Evolutionary conservation across 257 asterid genomes (phyloP), one percentile per base, ranked within the genome.

Genomic region (Eucommia ulmoides): DNA sequence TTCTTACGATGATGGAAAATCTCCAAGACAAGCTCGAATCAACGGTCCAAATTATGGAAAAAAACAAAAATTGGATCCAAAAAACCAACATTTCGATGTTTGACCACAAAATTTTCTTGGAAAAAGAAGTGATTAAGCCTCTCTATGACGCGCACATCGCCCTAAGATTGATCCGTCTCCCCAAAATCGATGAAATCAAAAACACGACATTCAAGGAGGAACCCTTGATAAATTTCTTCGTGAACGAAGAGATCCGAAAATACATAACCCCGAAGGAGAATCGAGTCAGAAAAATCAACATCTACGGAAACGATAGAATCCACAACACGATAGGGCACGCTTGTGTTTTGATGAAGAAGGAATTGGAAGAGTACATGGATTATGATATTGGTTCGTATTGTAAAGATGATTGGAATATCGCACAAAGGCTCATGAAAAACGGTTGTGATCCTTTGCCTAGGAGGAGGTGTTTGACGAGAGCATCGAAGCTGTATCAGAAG

Each of bases 361-460:
- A 88, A 44, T 24, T 88, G 71, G 94, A 88, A 65, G 83, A 82
- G 65, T 88, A 77, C 49, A 84, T 88, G 97, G 84, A 81, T 16
- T 88, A 84, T 23, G 94, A 88, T 7, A 76, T 84, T 20, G 97
- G 95, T 2, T 84, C 95, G 2, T 88, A 79, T 41, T 88, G 97
- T 26, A 88, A 82, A 22, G 95, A 88, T 24, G 97, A 88, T 53
- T 88, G 97, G 95, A 65, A 57, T 23, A 45, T 77, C 41, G 97
- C 77, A 1, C 95, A 88, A 57, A 79, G 65, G 74, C 93, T 88
- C 22, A 84, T 84, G 97, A 51, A 79, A 29, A 74, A 64, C 7
- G 94, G 94, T 38, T 88, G 97, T 7, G 97, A 88, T 46, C 97
- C 95, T 0, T 51, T 88, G 73, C 97, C 97, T 0, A 52, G 95